Base-by-base conservation (phyloP, 2,329 filamentous ascomycete genomes). In the Lizonia empirigonia region DNA sequence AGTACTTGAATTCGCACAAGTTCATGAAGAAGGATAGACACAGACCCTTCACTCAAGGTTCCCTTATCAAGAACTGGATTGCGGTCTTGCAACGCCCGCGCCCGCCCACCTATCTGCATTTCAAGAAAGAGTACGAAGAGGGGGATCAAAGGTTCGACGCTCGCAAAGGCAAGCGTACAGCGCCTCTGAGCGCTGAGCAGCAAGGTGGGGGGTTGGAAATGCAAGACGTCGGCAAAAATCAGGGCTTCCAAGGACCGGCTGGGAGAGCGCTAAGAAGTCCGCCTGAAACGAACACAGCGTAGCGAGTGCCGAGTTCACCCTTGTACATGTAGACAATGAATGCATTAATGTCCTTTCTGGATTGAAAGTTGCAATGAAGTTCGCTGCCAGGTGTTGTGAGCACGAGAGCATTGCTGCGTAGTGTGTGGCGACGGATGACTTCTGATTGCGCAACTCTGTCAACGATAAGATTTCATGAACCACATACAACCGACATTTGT, bases 1-100 rank as follows among this genome's bases (percentile, higher is more conserved):
- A 99, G 74, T 97, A 96, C 72, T 85, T 99, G 59, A 96, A 96
- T 75, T 92, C 89, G 4, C 91, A 96, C 75, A 97, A 97, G 74
- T 97, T 99, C 71, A 78, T 88, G 57, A 95, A 94, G 76, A 88
- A 88, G 63, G 93, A 99, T 71, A 85, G 94, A 10, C 95, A 96
- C 74, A 82, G 92, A 34, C 91, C 94, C 1, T 99, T 96, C 64
- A 92, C 86, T 1, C 91, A 95, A 67, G 87, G 86, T 27, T 88
- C 79, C 60, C 78, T 88, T 38, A 73, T 88, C 65, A 87, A 82
- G 65, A 99, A 99, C 73, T 91, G 90, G 82, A 74, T 89, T 29
- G 82, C 86, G 7, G 91, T 97, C 10, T 79, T 97, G 40, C 87
- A 86, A 61, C 86, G 93, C 39, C 92, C 94, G 10, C 83, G 92